A percentile compares a stretch with the other conserved stretches of the same genome.
phyloP scores from a whole-genome alignment of 2,329 filamentous ascomycete species.

The Fusarium sarcochroum region DNA sequence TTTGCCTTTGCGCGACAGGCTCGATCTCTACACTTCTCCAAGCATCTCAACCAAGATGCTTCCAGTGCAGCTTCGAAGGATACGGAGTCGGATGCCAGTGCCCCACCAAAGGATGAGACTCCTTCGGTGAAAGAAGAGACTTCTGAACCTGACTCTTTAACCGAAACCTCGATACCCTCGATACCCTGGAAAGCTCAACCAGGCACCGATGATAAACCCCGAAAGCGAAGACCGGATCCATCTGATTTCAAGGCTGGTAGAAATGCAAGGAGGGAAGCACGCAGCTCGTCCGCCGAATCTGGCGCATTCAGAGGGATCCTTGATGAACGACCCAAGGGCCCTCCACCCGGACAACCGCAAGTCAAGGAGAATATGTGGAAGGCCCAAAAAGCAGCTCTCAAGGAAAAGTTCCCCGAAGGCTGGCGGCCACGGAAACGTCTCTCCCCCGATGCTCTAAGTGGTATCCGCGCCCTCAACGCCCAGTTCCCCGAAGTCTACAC shows the following conservation, averaged over 20 bases:
- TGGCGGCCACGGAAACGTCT: slow-evolving; percentile 90
- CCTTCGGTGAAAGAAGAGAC: slow-evolving; percentile 13
- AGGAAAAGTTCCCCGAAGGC: slow-evolving; percentile 82
- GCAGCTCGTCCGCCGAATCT: neutral
- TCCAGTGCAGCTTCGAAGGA: slow-evolving; percentile 2
- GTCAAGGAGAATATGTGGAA: slow-evolving; percentile 72
- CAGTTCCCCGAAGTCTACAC: slow-evolving; percentile 84
- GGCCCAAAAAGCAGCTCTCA: slow-evolving; percentile 80
- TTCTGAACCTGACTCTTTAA: neutral
- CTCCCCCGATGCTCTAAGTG: slow-evolving; percentile 92
- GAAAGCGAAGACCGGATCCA: neutral
- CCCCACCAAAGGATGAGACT: slow-evolving; percentile 4
- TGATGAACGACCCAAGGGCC: slow-evolving; percentile 29
- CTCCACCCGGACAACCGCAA: slow-evolving; percentile 26
- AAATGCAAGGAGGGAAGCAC: slow-evolving; percentile 6
- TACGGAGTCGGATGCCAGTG: neutral
- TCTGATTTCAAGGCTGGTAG: neutral
- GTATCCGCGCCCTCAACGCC: slow-evolving; percentile 85
- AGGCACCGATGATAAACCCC: neutral
- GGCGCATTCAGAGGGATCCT: neutral
- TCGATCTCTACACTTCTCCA: slow-evolving; percentile 45
- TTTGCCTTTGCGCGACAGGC: slow-evolving; percentile 39
- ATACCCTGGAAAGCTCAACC: slow-evolving; percentile 27
- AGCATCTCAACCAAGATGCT: slow-evolving; percentile 34
- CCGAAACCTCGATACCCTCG: slow-evolving; percentile 5